Base-by-base conservation (phyloP, 1,284 basidiomycete genomes). In the Cryptococcus sp. region DNA sequence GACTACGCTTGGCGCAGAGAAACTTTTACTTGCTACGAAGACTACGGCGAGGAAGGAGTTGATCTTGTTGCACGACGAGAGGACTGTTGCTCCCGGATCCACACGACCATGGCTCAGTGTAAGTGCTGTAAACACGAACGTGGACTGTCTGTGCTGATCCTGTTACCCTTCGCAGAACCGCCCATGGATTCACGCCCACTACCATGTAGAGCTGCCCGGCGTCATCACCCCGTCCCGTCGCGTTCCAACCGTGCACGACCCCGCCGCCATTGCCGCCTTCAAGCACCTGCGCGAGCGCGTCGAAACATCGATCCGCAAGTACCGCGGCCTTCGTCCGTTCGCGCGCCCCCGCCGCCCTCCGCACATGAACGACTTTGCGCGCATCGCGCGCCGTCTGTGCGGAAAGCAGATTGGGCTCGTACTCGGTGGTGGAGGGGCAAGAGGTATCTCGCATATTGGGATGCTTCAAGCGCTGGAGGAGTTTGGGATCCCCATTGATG, bases 21-120 rank as follows among this genome's bases (percentile, higher is more conserved):
- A 94, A 51, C 79, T 98, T 12, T 64, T 82, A 8, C 78, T 98
- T 46, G 83, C 93, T 43, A 90, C 92, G 6, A 98, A 98, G 80
- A 98, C 93, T 1, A 98, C 94, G 0, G 95, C 96, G 16, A 81
- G 96, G 60, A 98, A 98, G 76, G 95, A 99, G 75, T 84, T 99
- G 33, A 87, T 99, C 4, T 80, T 99, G 9, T 81, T 99, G 11
- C 95, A 99, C 71, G 87, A 93, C 3, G 91, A 97, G 69, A 85
- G 93, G 37, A 87, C 86, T 35, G 91, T 98, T 3, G 80, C 84
- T 3, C 87, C 93, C 3, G 95, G 96, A 2, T 94, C 91, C 11
- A 98, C 96, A 28, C 84, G 95, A 52, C 88, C 90, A 72, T 99
- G 95, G 95, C 82, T 99, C 46, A 93, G 93, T 82, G 91, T 91